Percentiles rank a stretch among this genome's conserved stretches.
phyloP scores from a whole-genome alignment of 345 rosid species.

The Boechera divaricarpa region DNA sequence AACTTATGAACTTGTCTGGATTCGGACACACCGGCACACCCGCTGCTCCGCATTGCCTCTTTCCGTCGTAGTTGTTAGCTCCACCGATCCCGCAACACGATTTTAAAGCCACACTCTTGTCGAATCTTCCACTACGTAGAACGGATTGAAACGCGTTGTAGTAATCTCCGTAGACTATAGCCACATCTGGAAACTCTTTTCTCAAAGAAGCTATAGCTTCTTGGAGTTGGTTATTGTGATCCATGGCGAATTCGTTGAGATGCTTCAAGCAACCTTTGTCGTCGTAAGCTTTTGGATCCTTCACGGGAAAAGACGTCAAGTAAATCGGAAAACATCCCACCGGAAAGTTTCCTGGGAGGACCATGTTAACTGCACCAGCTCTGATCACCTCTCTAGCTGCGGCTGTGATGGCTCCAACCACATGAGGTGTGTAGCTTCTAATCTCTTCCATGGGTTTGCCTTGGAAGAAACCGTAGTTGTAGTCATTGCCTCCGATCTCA shows the following conservation, averaged over 20 bases:
- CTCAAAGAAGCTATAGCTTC: constrained; percentile 19
- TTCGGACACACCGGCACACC: constrained; percentile 43
- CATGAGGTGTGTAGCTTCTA: constrained; percentile 44
- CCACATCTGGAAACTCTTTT: constrained; percentile 28
- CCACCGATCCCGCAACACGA: constrained; percentile 48
- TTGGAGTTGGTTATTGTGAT: constrained; percentile 38
- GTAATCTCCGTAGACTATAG: constrained; percentile 36
- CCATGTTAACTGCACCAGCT: constrained; percentile 35
- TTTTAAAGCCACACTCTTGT: constrained; percentile 30
- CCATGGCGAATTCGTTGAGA: constrained; percentile 32
- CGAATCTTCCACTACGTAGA: constrained; percentile 24
- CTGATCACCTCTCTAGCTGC: constrained; percentile 40
- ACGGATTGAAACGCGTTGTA: constrained; percentile 33
- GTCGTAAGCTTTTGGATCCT: constrained; percentile 38
- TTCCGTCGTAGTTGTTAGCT: constrained; percentile 25
- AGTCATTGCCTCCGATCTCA: constrained; percentile 52
- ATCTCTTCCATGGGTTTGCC: constrained; percentile 36
- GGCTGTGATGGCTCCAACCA: constrained; percentile 45
- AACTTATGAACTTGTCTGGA: constrained; percentile 38
- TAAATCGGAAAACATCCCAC: constrained; percentile 42
- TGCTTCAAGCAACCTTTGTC: constrained; percentile 34
- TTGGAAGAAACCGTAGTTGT: constrained; percentile 44
- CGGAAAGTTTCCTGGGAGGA: constrained; percentile 36
- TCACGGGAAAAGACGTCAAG: constrained; percentile 29
- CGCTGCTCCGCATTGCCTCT: constrained; percentile 37